Percentiles rank a stretch among this genome's conserved stretches.
phyloP scores from a whole-genome alignment of 2,329 filamentous ascomycete genomes.

The Xylariaceae sp. region DNA sequence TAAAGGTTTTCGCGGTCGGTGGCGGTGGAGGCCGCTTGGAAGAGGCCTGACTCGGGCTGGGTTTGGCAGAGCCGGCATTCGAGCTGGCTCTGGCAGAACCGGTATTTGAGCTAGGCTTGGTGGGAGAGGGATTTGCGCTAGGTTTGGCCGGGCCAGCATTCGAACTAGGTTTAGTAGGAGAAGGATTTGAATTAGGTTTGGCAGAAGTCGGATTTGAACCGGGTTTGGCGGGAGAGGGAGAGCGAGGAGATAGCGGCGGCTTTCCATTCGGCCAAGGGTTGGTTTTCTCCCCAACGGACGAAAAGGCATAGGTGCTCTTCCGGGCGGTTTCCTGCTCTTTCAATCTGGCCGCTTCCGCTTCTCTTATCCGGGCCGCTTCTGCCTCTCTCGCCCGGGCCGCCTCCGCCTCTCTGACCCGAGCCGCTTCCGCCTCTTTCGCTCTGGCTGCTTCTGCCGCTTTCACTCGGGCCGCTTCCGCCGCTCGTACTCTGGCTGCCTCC shows the following conservation, averaged over 20 bases:
- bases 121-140: neutral
- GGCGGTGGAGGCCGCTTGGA: conserved; percentile 29
- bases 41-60: conserved; percentile 24
- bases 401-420: conserved; percentile 9
- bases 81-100: neutral
- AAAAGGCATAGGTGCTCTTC: conserved; percentile 63
- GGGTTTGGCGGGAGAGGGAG: conserved; percentile 36
- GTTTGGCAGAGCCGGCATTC: conserved; percentile 8
- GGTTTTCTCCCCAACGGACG: conserved; percentile 67
- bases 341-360: conserved; percentile 35
- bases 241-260: conserved; percentile 43
- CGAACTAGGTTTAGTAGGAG: conserved; percentile 28
- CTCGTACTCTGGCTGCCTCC: conserved; percentile 21
- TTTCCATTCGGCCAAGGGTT: conserved; percentile 70
- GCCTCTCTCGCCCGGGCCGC: conserved; percentile 21
- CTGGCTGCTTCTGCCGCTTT: conserved; percentile 18
- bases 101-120: neutral
- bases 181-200: conserved; percentile 27
- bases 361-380: conserved; percentile 37
- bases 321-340: conserved; percentile 41
- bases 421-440: conserved; percentile 17
- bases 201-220: conserved; percentile 27
- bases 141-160: too few species aligned
- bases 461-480: conserved; percentile 24
- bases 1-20: conserved; percentile 58